These are phyloP conservation scores for Penicillium ochrochloron DNA, from an alignment of 495 filamentous ascomycete genomes.

Conservation along the genomic window DNA sequence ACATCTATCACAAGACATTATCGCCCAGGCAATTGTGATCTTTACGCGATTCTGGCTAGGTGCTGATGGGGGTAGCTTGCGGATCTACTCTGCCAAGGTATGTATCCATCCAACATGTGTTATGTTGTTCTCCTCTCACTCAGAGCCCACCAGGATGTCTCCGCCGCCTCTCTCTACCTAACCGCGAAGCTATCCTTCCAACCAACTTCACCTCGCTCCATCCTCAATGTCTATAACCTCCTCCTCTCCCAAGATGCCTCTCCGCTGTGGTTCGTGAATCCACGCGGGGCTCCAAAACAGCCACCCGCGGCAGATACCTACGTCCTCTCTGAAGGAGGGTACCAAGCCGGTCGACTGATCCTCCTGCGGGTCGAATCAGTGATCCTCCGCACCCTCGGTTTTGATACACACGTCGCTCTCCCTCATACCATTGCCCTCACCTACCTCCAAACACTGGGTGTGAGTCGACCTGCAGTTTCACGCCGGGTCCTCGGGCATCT, in stretches of 20 bases:
- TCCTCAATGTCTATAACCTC: slow-evolving; percentile 83
- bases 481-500: slow-evolving; percentile 72
- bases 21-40: slow-evolving; percentile 86
- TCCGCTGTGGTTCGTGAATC: slow-evolving; percentile 56
- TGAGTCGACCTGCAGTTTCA: slow-evolving; percentile 54
- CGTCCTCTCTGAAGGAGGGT: slow-evolving; percentile 74
- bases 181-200: slow-evolving; percentile 80
- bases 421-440: slow-evolving; percentile 90
- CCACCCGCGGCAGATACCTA: slow-evolving; percentile 60
- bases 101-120: background rate
- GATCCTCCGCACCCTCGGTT: slow-evolving; percentile 75
- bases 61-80: slow-evolving; percentile 64
- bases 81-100: slow-evolving; percentile 61
- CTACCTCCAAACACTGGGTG: slow-evolving; percentile 88
- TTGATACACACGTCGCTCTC: slow-evolving; percentile 80
- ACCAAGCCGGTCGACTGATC: slow-evolving; percentile 61
- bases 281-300: slow-evolving; percentile 35
- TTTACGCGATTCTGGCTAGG: slow-evolving; percentile 87
- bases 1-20: slow-evolving; percentile 83
- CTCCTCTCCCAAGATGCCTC: slow-evolving; percentile 70
- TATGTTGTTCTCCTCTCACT: slow-evolving; percentile 5
- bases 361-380: slow-evolving; percentile 74
- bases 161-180: slow-evolving; percentile 81
- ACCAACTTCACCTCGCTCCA: slow-evolving; percentile 74
- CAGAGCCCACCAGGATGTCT: slow-evolving; percentile 63